phyloP scores from a whole-genome alignment of 805 yeast species.

The Wickerhamiella sergipiensis region DNA sequence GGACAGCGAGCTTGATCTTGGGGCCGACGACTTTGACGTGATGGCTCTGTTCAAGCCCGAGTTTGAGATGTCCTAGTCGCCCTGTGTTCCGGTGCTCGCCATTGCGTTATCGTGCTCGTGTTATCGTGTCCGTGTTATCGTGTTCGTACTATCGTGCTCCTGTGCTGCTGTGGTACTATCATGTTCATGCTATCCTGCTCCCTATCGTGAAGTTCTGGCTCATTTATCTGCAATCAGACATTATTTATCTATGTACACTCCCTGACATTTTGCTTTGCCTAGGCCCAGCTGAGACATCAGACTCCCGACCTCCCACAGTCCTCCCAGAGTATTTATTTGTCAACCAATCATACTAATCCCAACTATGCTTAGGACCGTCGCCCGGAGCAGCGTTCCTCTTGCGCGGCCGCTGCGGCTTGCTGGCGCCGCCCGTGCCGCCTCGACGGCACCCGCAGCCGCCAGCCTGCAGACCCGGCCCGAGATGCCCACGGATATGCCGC shows the following conservation, averaged over 20 bases:
- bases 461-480: constrained; percentile 18
- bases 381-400: constrained; percentile 1
- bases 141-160: too few species aligned
- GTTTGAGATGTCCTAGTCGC: not conserved
- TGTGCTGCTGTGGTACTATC: too few species aligned
- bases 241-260: not conserved
- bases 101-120: too few species aligned
- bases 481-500: constrained; percentile 55
- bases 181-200: too few species aligned
- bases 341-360: constrained; percentile 2
- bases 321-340: not conserved
- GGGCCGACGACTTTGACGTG: not conserved
- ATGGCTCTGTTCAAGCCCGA: not conserved
- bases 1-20: not conserved
- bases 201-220: too few species aligned
- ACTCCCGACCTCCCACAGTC: too few species aligned
- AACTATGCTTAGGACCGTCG: constrained; percentile 2
- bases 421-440: not conserved
- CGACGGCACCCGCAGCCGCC: constrained; percentile 2
- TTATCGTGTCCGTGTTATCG: too few species aligned
- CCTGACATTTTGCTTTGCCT: too few species aligned
- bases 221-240: not conserved
- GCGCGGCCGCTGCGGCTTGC: not conserved
- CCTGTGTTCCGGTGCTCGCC: too few species aligned
- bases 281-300: too few species aligned